Base-by-base conservation (phyloP, 495 filamentous ascomycete species). In the Lepidopterella palustris region DNA sequence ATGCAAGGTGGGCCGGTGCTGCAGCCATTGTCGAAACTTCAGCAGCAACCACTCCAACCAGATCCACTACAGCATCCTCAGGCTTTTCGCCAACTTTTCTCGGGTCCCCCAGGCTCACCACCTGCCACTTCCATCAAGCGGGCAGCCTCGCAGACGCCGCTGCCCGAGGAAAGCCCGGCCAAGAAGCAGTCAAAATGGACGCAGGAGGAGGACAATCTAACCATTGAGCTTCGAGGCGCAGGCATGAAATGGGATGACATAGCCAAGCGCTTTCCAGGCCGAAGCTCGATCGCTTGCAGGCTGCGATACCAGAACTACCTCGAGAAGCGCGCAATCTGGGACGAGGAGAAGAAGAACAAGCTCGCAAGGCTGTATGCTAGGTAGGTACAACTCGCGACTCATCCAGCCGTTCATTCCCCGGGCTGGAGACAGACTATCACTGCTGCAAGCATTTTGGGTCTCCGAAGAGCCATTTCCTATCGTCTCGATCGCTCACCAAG, bases 201-300 rank as follows among this genome's bases (percentile, higher is more conserved):
- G 35, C 78, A 85, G 0, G 89, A 96, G 42, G 93, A 98, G 73
- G 90, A 97, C 70, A 84, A 85, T 40, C 68, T 91, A 52, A 95
- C 95, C 70, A 95, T 96, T 58, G 85, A 90, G 67, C 80, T 98
- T 57, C 84, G 93, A 25, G 88, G 88, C 29, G 84, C 80, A 63
- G 89, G 89, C 9, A 93, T 95, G 87, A 97, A 97, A 67, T 98
- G 93, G 93, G 93, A 97, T 63, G 95, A 98, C 73, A 96, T 98
- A 69, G 91, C 88, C 57, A 89, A 89, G 75, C 82, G 84, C 18
- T 78, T 97, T 23, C 90, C 92, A 1, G 93, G 92, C 57, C 84
- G 93, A 60, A 96, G 89, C 73, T 84, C 89, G 42, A 96, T 96
- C 65, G 91, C 88, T 58, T 98, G 93, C 73, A 84, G 93, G 23